Conservation (phyloP, 2,329 filamentous ascomycete genomes). For the Fusarium veterinarium region DNA sequence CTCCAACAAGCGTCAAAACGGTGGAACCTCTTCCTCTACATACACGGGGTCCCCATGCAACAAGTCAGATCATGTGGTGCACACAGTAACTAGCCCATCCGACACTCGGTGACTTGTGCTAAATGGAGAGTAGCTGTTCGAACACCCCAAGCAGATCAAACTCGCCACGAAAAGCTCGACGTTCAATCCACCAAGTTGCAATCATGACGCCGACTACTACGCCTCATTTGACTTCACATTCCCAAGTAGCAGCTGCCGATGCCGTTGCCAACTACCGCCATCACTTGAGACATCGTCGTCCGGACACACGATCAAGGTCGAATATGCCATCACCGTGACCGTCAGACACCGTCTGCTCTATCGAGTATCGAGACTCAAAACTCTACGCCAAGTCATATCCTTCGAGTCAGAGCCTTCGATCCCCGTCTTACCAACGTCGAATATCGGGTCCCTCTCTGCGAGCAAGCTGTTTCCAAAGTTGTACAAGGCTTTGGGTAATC, state of each 20-base stretch:
- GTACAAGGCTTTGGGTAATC: background rate
- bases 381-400: background rate
- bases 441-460: background rate
- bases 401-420: background rate
- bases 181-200: fast-evolving
- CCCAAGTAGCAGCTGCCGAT: background rate
- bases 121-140: background rate
- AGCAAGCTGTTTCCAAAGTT: background rate
- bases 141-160: background rate
- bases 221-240: background rate
- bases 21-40: background rate
- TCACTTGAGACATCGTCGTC: background rate
- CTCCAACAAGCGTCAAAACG: background rate
- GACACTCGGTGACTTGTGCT: fast-evolving
- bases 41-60: background rate
- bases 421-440: background rate
- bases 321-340: background rate
- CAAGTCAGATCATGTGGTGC: background rate
- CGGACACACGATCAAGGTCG: background rate
- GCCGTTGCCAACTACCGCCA: background rate
- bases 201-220: background rate
- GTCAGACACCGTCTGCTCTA: background rate
- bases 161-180: background rate
- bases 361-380: background rate
- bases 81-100: background rate